Conservation (phyloP, 106 monocot genomes). For the Alisma plantagoaquatica region DNA sequence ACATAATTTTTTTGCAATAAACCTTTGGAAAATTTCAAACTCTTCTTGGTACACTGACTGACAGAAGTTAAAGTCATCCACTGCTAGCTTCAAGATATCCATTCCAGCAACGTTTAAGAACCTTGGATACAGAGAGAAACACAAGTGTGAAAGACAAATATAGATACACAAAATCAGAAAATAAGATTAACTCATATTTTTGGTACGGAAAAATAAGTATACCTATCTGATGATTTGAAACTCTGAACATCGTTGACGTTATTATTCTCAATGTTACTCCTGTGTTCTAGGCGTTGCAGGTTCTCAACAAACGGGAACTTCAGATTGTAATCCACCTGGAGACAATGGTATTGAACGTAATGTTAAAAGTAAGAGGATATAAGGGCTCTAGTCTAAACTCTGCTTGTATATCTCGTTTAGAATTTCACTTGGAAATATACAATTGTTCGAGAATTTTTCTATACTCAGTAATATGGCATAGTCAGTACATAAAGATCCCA, state of each 20-base stretch:
- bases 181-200: background rate
- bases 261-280: constrained; percentile 55
- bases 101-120: constrained; percentile 4
- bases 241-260: constrained; percentile 12
- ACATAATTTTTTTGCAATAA: background rate
- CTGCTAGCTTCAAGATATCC: constrained; percentile 41
- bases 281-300: constrained; percentile 81
- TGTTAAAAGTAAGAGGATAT: too few species aligned
- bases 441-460: background rate
- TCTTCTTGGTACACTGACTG: constrained; percentile 58
- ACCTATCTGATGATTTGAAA: constrained; percentile 42
- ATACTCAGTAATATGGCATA: too few species aligned
- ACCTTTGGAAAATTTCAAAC: constrained; percentile 64
- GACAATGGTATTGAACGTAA: background rate
- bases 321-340: constrained; percentile 61
- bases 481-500: too few species aligned
- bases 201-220: constrained; percentile 7
- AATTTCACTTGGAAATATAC: background rate
- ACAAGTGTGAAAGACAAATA: background rate
- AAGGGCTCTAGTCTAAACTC: too few species aligned
- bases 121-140: background rate
- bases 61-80: constrained; percentile 45
- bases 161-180: too few species aligned
- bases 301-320: constrained; percentile 48
- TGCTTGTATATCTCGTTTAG: too few species aligned